Base-by-base conservation (phyloP, 2,329 filamentous ascomycete genomes). In the Aspergillus japonicus region DNA sequence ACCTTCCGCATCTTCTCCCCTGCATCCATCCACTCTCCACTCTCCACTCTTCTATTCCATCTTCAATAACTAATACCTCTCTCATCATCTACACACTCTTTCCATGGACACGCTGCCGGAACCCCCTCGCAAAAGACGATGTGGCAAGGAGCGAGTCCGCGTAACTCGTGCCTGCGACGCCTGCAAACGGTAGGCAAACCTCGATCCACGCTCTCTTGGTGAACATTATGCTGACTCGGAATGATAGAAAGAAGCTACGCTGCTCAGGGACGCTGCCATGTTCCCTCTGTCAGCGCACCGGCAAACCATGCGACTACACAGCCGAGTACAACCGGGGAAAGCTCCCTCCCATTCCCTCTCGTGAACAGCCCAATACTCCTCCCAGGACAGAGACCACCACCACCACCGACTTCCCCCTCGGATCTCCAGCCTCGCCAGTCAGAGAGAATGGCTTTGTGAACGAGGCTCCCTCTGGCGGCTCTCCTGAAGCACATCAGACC, bases 151-250 rank as follows among this genome's bases (percentile, higher is more conserved):
- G 12, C 58, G 62, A 12, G 51, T 64, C 14, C 62, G 62, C 23
- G 62, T 64, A 19, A 64, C 62, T 7, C 60, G 62, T 21, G 62
- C 62, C 14, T 64, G 62, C 31, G 62, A 64, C 26, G 50, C 48
- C 2, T 64, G 62, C 39, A 64, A 64, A 44, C 62, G 47, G 62
- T 56, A 54, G 31, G 53, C 48, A 12, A 14, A 5, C 39, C 12
- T 2, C 19, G 11, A 42, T n/a, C 8, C 19, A 3, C 1, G 6
- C 23, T n/a, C 31, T 12, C 4, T 5, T 11, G n/a, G n/a, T 35
- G 26, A 42, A 2, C 16, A 29, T 24, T 8, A 47, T 39, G 12
- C 53, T 47, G 35, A 57, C 19, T 23, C 23, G 1, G 2, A 5
- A 19, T 33, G 33, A 35, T 47, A 62, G 62, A 24, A 64, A 62